Percentiles rank a stretch among this genome's conserved stretches.
Conservation (phyloP, 352 stramenopile species). For the Globisporangium camurandrum region DNA sequence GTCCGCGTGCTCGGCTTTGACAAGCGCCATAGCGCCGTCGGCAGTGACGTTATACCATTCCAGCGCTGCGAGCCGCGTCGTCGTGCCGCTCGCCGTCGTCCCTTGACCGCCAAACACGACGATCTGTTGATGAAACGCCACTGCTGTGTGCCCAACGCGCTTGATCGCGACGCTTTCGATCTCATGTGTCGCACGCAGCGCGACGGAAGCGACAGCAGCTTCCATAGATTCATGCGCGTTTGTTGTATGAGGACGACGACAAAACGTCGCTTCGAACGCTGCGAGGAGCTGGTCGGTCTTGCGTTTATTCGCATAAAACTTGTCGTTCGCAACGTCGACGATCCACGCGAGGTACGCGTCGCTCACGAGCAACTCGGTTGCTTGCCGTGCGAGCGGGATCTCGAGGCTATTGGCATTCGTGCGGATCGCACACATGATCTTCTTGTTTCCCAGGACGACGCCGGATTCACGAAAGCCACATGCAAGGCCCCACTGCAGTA, state of each 20-base stretch:
- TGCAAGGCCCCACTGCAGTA: conserved; percentile 78
- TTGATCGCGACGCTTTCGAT: conserved; percentile 26
- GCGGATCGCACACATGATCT: conserved; percentile 88
- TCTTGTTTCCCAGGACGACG: conserved; percentile 82
- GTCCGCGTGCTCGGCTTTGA: no score
- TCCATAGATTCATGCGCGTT: no score
- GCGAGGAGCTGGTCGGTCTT: conserved; percentile 68
- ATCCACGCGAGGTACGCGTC: conserved; percentile 69
- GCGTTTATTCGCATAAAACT: conserved; percentile 69
- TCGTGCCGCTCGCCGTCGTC: conserved; percentile 39
- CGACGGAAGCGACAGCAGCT: conserved; percentile 7
- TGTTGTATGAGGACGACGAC: neutral
- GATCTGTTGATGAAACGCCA: conserved; percentile 32
- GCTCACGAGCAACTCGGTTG: conserved; percentile 46
- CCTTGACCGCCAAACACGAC: conserved; percentile 72
- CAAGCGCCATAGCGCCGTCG: conserved; percentile 15
- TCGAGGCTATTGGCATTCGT: conserved; percentile 84
- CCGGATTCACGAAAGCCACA: conserved; percentile 87
- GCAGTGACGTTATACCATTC: conserved; percentile 19
- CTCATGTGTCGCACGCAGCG: conserved; percentile 9
- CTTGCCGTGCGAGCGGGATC: conserved; percentile 64
- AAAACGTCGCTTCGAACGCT: conserved; percentile 41
- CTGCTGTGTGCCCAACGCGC: conserved; percentile 53
- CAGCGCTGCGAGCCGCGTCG: conserved; percentile 49
- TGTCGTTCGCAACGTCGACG: conserved; percentile 76